Base-by-base conservation (phyloP, 306 rosid species). In the Neltuma alba region DNA sequence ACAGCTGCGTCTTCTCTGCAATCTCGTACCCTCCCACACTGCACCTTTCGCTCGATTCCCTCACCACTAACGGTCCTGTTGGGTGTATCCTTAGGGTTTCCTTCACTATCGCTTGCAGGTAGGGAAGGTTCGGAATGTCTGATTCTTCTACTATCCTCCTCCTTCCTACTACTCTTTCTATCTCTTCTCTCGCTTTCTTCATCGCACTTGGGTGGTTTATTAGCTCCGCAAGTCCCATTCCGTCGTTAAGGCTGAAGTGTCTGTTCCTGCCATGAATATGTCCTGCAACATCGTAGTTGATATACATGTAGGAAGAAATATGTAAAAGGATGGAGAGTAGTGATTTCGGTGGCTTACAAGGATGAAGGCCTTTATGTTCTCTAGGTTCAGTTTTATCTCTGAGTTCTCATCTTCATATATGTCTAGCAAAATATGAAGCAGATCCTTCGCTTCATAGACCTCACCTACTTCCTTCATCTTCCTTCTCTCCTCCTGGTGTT, bases 11-110 rank as follows among this genome's bases (percentile, higher is more conserved):
- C 72, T 88, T 89, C 18, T 90, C 79, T 28, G 90, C 92, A 70
- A 94, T 92, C 20, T 92, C 91, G 70, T 89, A 91, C 42, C 94
- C 97, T 38, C 67, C 40, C 0, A 94, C 64, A 0, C 37, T 83
- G 75, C 91, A 83, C 1, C 41, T 74, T 34, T 88, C 83, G 1
- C 93, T 62, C 61, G 91, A 91, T 58, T 91, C 93, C 71, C 97
- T 88, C 47, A 85, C 72, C 4, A 88, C 70, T 31, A 94, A 62
- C 47, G 98, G 98, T 42, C 94, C 90, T 2, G 94, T 81, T 0
- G 98, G 95, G 78, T 92, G 98, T 73, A 91, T 90, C 83, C 98
- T 92, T 7, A 92, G 83, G 8, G 96, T 94, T 74, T 94, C 98
- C 76, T 94, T 93, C 15, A 92, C 85, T 79, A 91, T 67, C 8